Evolutionary conservation across 139 green algal species (phyloP).

Genomic region (Volvox africanus): DNA sequence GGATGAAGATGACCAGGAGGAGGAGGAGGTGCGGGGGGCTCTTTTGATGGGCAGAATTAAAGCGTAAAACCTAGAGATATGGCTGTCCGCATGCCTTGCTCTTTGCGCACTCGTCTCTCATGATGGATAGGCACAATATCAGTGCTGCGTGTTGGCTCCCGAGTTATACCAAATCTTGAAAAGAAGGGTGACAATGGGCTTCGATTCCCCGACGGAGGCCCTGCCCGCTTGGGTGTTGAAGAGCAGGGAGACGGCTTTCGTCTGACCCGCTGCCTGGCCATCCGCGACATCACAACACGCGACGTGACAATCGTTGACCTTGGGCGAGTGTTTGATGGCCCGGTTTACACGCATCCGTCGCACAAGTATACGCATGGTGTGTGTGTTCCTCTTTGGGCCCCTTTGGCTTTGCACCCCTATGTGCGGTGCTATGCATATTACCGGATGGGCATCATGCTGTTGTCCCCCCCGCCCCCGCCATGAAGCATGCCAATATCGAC

Average conservation of each 20-base stretch:
- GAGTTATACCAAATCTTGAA: too few relatives aligned
- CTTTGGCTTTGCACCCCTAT: neutral
- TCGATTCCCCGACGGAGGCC: constrained; percentile 27
- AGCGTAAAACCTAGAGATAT: too few relatives aligned
- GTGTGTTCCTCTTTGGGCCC: neutral
- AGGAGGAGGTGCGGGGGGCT: constrained; percentile 63
- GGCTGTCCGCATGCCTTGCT: too few relatives aligned
- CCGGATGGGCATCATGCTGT: neutral
- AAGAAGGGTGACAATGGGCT: too few relatives aligned
- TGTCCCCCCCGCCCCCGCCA: too few relatives aligned
- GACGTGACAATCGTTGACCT: constrained; percentile 24
- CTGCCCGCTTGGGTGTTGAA: neutral
- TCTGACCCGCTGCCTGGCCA: neutral
- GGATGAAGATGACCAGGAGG: constrained; percentile 64
- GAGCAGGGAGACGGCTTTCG: neutral
- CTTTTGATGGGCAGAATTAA: too few relatives aligned
- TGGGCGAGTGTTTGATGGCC: neutral
- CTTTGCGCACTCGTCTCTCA: too few relatives aligned
- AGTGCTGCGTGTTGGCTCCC: too few relatives aligned
- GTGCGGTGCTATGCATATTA: neutral
- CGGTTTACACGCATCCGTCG: neutral
- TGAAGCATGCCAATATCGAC: too few relatives aligned
- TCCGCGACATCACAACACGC: neutral
- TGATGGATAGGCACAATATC: too few relatives aligned
- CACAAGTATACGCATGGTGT: neutral